phyloP scores from a whole-genome alignment of 2,329 filamentous ascomycete genomes.

The Arachnopeziza araneosa region DNA sequence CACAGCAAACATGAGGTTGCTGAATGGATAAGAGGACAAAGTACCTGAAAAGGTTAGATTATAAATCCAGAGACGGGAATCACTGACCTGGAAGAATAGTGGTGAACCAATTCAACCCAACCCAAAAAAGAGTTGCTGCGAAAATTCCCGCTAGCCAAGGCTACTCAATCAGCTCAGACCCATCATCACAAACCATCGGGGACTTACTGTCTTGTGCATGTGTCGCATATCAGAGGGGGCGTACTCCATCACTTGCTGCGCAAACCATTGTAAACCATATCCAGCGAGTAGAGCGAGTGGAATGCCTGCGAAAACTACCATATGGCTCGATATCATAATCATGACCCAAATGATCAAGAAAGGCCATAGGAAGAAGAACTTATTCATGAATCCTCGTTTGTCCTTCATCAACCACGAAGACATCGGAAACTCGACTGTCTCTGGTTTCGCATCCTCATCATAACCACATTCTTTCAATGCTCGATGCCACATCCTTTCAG shows the following conservation, averaged over 20 bases:
- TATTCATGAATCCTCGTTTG: constrained; percentile 69
- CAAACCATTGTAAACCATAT: constrained; percentile 70
- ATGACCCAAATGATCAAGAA: constrained; percentile 69
- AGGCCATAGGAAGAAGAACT: constrained; percentile 87
- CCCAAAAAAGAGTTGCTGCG: constrained; percentile 76
- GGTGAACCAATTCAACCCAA: constrained; percentile 69
- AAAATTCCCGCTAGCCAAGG: constrained; percentile 95
- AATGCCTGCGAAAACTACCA: constrained; percentile 71
- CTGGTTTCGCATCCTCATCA: constrained; percentile 68
- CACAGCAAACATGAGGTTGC: constrained; percentile 69
- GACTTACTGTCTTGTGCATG: constrained; percentile 77
- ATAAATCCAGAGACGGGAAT: constrained; percentile 7
- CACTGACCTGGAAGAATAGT: constrained; percentile 64
- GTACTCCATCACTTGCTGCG: constrained; percentile 72
- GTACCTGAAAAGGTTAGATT: constrained; percentile 48
- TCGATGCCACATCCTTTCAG: constrained; percentile 71
- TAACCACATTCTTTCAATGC: constrained; percentile 82
- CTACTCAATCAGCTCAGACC: constrained; percentile 37
- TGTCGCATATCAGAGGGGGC: constrained; percentile 83
- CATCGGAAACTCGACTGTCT: constrained; percentile 64
- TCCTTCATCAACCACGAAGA: constrained; percentile 71
- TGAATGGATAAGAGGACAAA: constrained; percentile 59
- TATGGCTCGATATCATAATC: constrained; percentile 65
- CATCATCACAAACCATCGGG: neutral
- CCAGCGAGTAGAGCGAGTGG: constrained; percentile 62